Base-by-base conservation (phyloP, 1,284 basidiomycete genomes). In the Trichosporon coremiiforme region DNA sequence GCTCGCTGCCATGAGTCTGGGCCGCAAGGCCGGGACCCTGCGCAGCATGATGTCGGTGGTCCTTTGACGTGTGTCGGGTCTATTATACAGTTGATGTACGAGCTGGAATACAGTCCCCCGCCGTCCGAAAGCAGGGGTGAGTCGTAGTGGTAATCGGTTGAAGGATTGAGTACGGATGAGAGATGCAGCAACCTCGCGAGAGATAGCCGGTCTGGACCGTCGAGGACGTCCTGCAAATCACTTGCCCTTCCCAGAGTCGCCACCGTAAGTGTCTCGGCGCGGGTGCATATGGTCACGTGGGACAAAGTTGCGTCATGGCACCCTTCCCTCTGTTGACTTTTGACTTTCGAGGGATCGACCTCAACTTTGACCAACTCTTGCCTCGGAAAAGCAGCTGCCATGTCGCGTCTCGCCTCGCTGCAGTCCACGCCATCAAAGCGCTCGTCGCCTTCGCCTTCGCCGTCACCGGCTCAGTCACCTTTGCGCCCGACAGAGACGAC, bases 361-460 rank as follows among this genome's bases (percentile, higher is more conserved):
- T 53, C 45, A 17, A 13, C 53, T 20, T 36, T n/a, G 36, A n/a
- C 53, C 47, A 60, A 2, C 47, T 35, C 8, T 41, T 53, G 22
- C 31, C 25, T 66, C 29, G 6, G 25, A 60, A 36, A 45, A 50
- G 47, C 53, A 35, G 15, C 47, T 9, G 29, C 17, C 41, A 69
- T 69, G 71, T 72, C 71, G 20, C 74, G 74, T 13, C 64, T 75
- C 4, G 70, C 71, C 9, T 71, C 72, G 17, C 72, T 75, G 50
- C 55, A 60, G 55, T 67, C 69, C 7, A 75, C 87, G 3, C 86
- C 88, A 2, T 85, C 87, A 7, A 86, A 86, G 15, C 77, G 73
- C 66, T 66, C 70, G 41, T 73, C 73, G 72, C 85, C 88, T 2
- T 78, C 82, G 0, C 82, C 84, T 0, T 86, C 82, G 64, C 83